phyloP scores from a whole-genome alignment of 768 basidiomycete genomes.

The Pulveroboletus ravenelii region DNA sequence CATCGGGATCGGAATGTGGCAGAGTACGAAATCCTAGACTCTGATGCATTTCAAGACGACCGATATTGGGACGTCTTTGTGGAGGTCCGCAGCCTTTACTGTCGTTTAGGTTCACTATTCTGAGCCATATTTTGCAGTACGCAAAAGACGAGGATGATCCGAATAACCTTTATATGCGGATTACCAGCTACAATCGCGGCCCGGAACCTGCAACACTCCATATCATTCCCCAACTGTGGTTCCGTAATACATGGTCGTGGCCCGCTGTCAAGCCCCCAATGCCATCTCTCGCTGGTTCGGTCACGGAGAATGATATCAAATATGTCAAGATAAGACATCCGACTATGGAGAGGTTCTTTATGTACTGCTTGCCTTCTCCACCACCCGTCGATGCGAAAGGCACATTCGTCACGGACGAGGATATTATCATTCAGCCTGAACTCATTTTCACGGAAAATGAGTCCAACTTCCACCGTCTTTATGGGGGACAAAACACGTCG shows the following conservation, averaged over 20 bases:
- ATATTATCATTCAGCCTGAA: conserved; percentile 62
- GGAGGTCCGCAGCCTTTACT: conserved; percentile 55
- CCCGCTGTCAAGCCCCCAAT: conserved; percentile 58
- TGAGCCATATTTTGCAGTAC: conserved; percentile 51
- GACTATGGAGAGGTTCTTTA: conserved; percentile 65
- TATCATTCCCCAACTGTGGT: conserved; percentile 93
- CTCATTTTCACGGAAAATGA: conserved; percentile 96
- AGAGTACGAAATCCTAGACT: conserved; percentile 93
- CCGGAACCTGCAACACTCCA: conserved; percentile 93
- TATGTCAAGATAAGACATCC: conserved; percentile 72
- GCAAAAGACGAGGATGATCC: conserved; percentile 94
- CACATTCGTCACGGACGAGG: conserved; percentile 58
- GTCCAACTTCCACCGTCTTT: conserved; percentile 90
- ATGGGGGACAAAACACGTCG: conserved; percentile 79
- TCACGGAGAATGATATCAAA: conserved; percentile 45
- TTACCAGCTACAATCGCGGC: conserved; percentile 95
- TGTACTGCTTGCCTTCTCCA: conserved; percentile 90
- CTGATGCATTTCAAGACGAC: conserved; percentile 86
- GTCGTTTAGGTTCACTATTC: conserved; percentile 3
- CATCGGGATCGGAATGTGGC: conserved; percentile 78
- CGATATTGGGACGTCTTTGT: conserved; percentile 98
- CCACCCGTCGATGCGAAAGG: conserved; percentile 78
- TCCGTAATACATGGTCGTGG: conserved; percentile 99
- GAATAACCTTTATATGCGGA: conserved; percentile 85
- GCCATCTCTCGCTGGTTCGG: conserved; percentile 55